A percentile compares a stretch with the other conserved stretches of the same genome.
phyloP scores from a whole-genome alignment of 2,329 filamentous ascomycete species.

The Ceratocystis huliohia region DNA sequence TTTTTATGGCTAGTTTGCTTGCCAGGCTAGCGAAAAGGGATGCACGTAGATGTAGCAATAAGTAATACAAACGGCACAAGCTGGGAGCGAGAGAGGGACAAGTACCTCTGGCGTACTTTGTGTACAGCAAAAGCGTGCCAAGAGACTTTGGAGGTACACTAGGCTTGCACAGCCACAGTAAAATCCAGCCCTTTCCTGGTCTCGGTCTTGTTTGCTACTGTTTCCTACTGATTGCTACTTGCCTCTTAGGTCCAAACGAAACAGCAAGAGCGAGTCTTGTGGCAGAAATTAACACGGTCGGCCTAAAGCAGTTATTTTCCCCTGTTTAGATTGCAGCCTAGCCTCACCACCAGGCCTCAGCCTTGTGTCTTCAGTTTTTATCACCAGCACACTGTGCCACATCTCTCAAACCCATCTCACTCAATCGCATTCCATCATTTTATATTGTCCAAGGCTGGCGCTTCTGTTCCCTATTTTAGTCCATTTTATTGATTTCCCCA shows the following conservation, averaged over 20 bases:
- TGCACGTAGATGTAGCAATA: no score
- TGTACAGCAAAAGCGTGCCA: not conserved
- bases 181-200: not conserved
- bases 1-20: no score
- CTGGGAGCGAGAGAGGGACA: not conserved
- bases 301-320: not conserved
- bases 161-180: not conserved
- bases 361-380: not conserved
- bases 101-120: not conserved
- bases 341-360: not conserved
- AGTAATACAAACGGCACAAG: no score
- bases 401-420: not conserved
- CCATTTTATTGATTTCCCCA: not conserved
- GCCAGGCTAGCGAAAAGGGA: no score
- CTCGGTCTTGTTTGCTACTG: not conserved
- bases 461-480: not conserved
- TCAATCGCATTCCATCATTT: not conserved
- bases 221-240: not conserved
- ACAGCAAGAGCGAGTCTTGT: not conserved
- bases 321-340: not conserved
- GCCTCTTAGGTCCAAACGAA: not conserved
- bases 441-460: not conserved
- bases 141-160: not conserved
- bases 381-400: not conserved
- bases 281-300: no score